Evolutionary conservation across 768 basidiomycete genomes (phyloP).

Genomic region (Pholiota molesta): DNA sequence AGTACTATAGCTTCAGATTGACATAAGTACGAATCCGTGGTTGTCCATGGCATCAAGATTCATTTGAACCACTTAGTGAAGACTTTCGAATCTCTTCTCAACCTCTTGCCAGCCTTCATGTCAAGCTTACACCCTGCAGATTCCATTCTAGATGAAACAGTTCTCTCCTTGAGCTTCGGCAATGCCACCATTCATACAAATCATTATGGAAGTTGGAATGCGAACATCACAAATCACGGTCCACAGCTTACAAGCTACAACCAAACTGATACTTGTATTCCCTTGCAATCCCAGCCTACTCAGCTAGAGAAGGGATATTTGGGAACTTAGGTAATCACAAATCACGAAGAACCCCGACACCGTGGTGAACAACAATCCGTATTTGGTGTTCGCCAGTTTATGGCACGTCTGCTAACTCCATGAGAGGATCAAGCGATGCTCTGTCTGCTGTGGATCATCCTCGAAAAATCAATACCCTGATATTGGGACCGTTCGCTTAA

Average conservation of each 20-base stretch:
- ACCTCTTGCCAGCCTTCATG: neutral
- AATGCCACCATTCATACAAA: neutral
- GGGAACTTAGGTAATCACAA: neutral
- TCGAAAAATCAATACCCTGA: neutral
- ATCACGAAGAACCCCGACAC: neutral
- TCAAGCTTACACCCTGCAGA: neutral
- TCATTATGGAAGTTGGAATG: neutral
- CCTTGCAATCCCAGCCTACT: slow-evolving; percentile 5
- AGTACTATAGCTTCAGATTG: too few relatives aligned
- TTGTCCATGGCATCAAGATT: too few relatives aligned
- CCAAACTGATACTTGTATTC: slow-evolving; percentile 3
- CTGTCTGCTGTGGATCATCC: neutral
- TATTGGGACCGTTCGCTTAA: neutral
- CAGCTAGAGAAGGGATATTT: neutral
- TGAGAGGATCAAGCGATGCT: neutral
- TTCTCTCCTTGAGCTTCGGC: neutral
- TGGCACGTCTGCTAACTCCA: slow-evolving; percentile 2
- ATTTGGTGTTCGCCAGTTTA: neutral
- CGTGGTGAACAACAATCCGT: slow-evolving; percentile 4
- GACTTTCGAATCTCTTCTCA: neutral
- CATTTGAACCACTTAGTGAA: too few relatives aligned
- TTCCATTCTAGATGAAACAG: neutral
- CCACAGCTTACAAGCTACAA: neutral
- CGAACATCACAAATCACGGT: neutral
- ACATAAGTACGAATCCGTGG: too few relatives aligned